These are phyloP conservation scores for Catharanthus roseus DNA, from an alignment of 257 asterid genomes.

Conservation along the genomic window DNA sequence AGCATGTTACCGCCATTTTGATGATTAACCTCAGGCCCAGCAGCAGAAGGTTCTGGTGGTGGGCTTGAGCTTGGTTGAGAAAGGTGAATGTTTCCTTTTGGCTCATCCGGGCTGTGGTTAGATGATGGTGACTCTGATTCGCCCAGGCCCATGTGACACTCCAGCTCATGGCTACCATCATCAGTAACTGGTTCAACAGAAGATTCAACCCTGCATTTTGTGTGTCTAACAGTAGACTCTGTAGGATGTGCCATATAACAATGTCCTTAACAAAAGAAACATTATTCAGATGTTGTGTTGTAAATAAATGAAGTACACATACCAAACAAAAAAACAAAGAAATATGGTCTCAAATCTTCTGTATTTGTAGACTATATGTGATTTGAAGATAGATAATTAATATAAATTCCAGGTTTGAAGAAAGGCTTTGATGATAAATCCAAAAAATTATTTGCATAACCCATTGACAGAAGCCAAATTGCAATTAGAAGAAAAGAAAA, in stretches of 20 bases:
- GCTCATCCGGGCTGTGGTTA: constrained; percentile 4
- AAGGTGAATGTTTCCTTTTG: not conserved
- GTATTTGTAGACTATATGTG: not conserved
- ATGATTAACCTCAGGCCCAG: not conserved
- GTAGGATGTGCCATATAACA: constrained; percentile 1
- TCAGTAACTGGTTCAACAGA: constrained; percentile 1
- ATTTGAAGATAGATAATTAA: not conserved
- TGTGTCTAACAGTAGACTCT: constrained; percentile 13
- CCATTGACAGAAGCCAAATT: not conserved
- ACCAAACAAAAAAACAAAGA: not conserved
- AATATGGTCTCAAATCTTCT: not conserved
- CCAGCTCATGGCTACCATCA: constrained; percentile 9
- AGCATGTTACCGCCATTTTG: constrained; percentile 1
- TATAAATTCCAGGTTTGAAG: not conserved
- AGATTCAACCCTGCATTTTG: not conserved
- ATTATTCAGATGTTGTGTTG: not conserved
- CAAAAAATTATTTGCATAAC: not conserved
- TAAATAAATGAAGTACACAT: not conserved
- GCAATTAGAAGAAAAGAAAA: not conserved
- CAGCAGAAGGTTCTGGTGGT: not conserved
- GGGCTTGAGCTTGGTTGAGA: constrained; percentile 4
- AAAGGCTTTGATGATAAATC: not conserved
- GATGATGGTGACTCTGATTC: constrained; percentile 6
- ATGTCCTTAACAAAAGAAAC: constrained; percentile 5
- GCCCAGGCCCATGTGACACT: constrained; percentile 5